Conservation (phyloP, 73 alveolate species). For the Uronychia setigera region DNA sequence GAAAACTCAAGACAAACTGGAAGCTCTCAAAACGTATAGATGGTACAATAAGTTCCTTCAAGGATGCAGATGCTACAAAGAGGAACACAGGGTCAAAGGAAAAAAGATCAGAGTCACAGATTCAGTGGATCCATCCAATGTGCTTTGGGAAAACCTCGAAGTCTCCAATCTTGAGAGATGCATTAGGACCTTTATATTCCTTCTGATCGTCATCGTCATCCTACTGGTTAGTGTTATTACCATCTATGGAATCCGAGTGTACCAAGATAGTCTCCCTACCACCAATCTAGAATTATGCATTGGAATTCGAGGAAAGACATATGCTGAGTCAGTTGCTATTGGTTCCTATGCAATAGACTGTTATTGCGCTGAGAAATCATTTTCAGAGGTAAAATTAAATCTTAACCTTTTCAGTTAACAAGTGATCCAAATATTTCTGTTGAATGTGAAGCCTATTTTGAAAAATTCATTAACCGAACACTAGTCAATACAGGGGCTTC, state of each 20-base stretch:
- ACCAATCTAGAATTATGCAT: slow-evolving; percentile 3
- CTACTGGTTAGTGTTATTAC: neutral
- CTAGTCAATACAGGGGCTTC: slow-evolving; percentile 5
- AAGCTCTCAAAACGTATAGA: neutral
- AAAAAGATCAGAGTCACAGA: neutral
- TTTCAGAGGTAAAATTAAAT: neutral
- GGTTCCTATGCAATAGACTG: slow-evolving; percentile 22
- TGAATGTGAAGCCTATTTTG: slow-evolving; percentile 7
- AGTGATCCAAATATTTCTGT: neutral
- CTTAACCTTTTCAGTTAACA: neutral
- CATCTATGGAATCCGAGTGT: slow-evolving; percentile 17
- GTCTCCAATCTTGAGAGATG: neutral
- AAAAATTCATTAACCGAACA: neutral
- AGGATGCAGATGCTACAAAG: neutral
- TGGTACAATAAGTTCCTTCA: neutral
- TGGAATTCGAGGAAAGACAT: neutral
- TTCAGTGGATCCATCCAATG: slow-evolving; percentile 20
- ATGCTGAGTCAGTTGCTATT: neutral
- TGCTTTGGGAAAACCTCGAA: slow-evolving; percentile 37
- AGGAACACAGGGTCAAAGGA: neutral
- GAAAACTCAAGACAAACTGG: neutral
- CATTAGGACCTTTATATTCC: slow-evolving; percentile 4
- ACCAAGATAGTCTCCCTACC: slow-evolving; percentile 14
- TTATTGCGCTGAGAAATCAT: slow-evolving; percentile 12
- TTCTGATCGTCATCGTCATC: neutral